Conservation (phyloP, 768 basidiomycete species). For the Imleria badia region DNA sequence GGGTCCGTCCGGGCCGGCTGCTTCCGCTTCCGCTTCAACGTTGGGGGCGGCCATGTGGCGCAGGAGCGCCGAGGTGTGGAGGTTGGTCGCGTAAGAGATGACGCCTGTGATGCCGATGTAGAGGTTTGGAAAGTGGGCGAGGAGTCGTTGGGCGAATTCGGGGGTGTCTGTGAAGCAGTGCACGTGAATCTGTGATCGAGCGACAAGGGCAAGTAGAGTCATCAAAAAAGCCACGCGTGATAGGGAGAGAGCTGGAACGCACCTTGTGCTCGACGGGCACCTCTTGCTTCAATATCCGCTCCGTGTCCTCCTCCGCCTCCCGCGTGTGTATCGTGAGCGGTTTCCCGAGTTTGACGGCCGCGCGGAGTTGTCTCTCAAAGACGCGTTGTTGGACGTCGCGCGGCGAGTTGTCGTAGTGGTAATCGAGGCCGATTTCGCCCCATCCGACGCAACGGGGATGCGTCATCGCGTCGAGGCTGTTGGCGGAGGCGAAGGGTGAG, state of each 20-base stretch:
- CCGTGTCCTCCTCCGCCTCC: conserved; percentile 83
- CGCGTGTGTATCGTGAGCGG: conserved; percentile 85
- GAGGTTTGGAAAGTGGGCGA: conserved; percentile 78
- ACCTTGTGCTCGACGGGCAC: conserved; percentile 73
- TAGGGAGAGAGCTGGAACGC: too few relatives aligned
- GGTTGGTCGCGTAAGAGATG: conserved; percentile 74
- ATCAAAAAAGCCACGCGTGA: too few relatives aligned
- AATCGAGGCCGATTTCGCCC: conserved; percentile 89
- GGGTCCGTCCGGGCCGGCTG: conserved; percentile 4
- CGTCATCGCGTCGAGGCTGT: conserved; percentile 70
- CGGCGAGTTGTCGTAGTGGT: conserved; percentile 80
- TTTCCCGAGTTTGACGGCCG: conserved; percentile 68
- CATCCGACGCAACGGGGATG: conserved; percentile 85
- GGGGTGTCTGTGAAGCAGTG: conserved; percentile 89
- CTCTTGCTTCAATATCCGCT: conserved; percentile 70
- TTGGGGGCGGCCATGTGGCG: conserved; percentile 42
- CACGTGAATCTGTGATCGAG: conserved; percentile 61
- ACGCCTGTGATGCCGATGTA: conserved; percentile 86
- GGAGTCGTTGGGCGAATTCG: conserved; percentile 64
- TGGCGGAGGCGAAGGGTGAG: background rate
- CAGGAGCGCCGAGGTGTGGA: conserved; percentile 66
- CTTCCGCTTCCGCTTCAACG: too few relatives aligned
- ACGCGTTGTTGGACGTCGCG: conserved; percentile 65
- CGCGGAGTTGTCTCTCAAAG: conserved; percentile 64
- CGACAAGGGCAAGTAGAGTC: too few relatives aligned